A percentile compares a stretch with the other conserved stretches of the same genome.
Conservation (phyloP, 106 monocot species). For the Dendrobium huoshanense region DNA sequence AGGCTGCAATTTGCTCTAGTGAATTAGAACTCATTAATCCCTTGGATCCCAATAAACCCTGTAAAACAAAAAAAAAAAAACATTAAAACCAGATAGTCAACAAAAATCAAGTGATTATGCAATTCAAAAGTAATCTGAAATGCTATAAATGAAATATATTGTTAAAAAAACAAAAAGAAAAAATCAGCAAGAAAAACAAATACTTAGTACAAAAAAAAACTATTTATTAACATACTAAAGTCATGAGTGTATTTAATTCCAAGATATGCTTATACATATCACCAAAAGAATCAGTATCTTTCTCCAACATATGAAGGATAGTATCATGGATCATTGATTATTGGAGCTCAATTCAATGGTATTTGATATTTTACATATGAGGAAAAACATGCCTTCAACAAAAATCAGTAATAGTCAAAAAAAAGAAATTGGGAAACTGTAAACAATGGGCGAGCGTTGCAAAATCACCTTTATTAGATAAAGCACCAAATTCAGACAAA, state of each 20-base stretch:
- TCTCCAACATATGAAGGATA: neutral
- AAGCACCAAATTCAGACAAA: too few species aligned
- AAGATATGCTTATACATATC: neutral
- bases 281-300: neutral
- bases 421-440: too few species aligned
- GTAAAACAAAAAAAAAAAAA: constrained; percentile 3
- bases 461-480: too few species aligned
- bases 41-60: constrained; percentile 70
- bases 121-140: neutral
- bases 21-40: constrained; percentile 66
- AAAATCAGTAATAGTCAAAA: too few species aligned
- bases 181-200: neutral
- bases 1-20: constrained; percentile 44
- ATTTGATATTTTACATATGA: too few species aligned
- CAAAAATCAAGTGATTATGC: neutral
- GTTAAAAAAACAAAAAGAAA: neutral
- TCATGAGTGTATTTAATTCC: neutral
- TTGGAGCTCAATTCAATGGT: too few species aligned
- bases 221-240: neutral
- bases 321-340: neutral
- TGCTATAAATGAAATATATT: neutral
- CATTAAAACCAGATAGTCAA: neutral
- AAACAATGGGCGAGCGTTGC: too few species aligned
- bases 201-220: neutral
- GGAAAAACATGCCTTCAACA: too few species aligned